Evolutionary conservation across 345 rosid species (phyloP).

Genomic region (Lagerstroemia speciosa): DNA sequence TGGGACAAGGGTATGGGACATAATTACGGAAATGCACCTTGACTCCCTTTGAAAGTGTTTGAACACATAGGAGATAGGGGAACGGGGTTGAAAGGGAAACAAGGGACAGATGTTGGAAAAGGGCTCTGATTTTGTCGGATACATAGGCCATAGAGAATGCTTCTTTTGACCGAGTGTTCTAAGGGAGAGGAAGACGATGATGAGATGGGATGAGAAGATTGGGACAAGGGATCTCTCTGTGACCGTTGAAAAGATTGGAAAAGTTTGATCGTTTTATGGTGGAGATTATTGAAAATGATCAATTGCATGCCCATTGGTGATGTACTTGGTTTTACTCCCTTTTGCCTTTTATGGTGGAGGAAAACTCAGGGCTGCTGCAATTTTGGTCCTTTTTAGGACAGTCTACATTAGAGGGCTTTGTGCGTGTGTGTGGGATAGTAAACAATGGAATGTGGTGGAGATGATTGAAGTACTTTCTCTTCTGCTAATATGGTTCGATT

Average conservation of each 20-base stretch:
- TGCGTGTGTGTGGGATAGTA: neutral
- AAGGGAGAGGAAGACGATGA: neutral
- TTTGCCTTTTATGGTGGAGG: neutral
- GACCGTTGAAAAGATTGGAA: conserved; percentile 7
- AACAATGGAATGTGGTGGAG: too few relatives aligned
- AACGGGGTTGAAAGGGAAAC: conserved; percentile 24
- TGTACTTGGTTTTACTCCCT: neutral
- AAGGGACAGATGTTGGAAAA: conserved; percentile 36
- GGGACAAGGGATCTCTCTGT: neutral
- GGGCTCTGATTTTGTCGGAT: conserved; percentile 43
- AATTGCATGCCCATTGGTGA: neutral
- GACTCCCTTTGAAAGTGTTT: conserved; percentile 4
- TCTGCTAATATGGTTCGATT: too few relatives aligned
- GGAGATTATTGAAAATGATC: neutral
- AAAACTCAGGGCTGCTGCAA: neutral
- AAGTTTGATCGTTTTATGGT: conserved; percentile 4
- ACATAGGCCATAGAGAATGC: conserved; percentile 15
- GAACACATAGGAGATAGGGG: neutral
- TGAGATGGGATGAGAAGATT: neutral
- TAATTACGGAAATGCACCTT: conserved; percentile 45
- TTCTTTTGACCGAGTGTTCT: conserved; percentile 38
- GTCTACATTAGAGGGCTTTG: neutral
- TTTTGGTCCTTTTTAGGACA: neutral
- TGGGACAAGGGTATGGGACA: conserved; percentile 19
- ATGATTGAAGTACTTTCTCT: too few relatives aligned